These are phyloP conservation scores for Lentinula aciculospora DNA, from an alignment of 768 basidiomycete species.

Conservation along the genomic window DNA sequence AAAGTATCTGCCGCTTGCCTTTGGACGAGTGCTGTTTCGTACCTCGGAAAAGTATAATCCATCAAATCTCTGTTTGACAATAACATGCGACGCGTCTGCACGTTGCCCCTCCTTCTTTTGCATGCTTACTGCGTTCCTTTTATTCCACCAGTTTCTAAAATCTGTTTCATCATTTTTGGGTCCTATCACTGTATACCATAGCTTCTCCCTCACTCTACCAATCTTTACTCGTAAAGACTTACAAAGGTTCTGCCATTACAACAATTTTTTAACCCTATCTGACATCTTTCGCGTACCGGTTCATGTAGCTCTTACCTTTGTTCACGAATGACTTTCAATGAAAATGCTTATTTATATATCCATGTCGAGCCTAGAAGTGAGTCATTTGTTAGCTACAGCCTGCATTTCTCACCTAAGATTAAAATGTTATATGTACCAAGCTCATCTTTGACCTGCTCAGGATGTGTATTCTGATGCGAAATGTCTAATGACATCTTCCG, in stretches of 20 bases:
- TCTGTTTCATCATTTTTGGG: not conserved
- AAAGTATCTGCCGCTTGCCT: not conserved
- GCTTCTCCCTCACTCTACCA: not conserved
- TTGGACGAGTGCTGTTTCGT: not conserved
- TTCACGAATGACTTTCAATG: not conserved
- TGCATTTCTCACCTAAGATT: too few relatives aligned
- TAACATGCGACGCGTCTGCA: not conserved
- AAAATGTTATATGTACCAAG: too few relatives aligned
- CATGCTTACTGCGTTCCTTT: not conserved
- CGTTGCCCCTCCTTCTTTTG: too few relatives aligned
- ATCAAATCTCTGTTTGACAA: not conserved
- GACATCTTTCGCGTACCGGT: not conserved
- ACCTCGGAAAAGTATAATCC: slow-evolving; percentile 1
- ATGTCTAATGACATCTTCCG: too few relatives aligned
- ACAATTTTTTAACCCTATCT: not conserved
- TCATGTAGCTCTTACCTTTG: not conserved
- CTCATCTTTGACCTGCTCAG: too few relatives aligned
- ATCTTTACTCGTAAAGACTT: not conserved
- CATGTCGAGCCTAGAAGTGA: too few relatives aligned
- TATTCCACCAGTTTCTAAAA: not conserved
- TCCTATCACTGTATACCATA: not conserved
- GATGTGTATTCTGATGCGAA: too few relatives aligned
- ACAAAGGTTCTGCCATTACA: not conserved
- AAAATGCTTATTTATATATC: not conserved
- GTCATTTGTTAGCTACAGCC: too few relatives aligned